Percentiles rank a stretch among this genome's conserved stretches.
phyloP scores from a whole-genome alignment of 768 basidiomycete species.

The Albatrellus ellisii region DNA sequence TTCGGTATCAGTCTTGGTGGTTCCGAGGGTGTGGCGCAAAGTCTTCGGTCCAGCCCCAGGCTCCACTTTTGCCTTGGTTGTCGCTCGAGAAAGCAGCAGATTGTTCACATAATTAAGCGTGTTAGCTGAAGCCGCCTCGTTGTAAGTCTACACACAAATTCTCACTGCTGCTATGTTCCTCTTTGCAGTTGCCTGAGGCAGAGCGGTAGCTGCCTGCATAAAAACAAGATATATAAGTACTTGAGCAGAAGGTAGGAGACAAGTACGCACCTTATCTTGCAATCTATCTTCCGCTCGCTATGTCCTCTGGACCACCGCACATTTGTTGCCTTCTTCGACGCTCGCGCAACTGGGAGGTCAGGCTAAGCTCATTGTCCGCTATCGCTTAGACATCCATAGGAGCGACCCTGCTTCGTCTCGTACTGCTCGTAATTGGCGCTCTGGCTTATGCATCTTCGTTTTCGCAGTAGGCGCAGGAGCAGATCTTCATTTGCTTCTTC shows the following conservation, averaged over 20 bases:
- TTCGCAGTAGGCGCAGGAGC: not conserved
- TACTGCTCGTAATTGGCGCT: not conserved
- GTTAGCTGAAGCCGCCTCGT: not conserved
- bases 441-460: not conserved
- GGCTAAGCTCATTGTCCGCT: slow-evolving; percentile 9
- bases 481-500: too few species aligned
- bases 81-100: not conserved
- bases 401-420: not conserved
- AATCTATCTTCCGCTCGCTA: slow-evolving; percentile 12
- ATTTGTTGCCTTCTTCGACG: not conserved
- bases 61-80: not conserved
- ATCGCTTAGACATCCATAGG: slow-evolving; percentile 7
- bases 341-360: not conserved
- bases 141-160: not conserved
- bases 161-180: not conserved
- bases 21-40: slow-evolving; percentile 16
- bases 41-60: slow-evolving; percentile 6
- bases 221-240: not conserved
- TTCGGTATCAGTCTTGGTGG: slow-evolving; percentile 12
- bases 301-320: slow-evolving; percentile 10
- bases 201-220: not conserved
- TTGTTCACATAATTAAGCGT: not conserved
- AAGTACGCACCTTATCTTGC: slow-evolving; percentile 13
- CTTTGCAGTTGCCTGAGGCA: not conserved
- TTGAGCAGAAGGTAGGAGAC: not conserved